These are phyloP conservation scores for Zymoseptoria crescenta DNA, from an alignment of 2,329 filamentous ascomycete genomes.

Conservation along the genomic window DNA sequence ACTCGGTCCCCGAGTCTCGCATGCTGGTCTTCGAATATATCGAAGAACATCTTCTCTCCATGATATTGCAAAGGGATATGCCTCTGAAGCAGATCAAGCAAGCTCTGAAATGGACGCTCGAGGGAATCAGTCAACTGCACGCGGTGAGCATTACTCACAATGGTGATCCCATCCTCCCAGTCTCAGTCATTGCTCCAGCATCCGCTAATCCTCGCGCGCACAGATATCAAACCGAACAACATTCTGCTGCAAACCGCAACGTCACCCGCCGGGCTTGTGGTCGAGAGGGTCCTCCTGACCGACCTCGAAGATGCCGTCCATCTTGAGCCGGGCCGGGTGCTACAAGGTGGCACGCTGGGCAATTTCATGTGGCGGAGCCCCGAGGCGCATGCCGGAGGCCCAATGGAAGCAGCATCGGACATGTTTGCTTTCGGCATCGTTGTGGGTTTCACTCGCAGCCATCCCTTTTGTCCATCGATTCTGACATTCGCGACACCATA, in stretches of 20 bases:
- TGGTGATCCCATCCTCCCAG: neutral
- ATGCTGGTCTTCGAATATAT: neutral
- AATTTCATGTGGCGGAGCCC: conserved; percentile 31
- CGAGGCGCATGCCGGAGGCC: conserved; percentile 23
- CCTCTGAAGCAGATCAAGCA: neutral
- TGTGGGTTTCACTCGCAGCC: neutral
- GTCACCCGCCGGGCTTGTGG: conserved; percentile 3
- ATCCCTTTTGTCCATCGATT: neutral
- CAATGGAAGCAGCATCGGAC: conserved; percentile 26
- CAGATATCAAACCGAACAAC: conserved; percentile 28
- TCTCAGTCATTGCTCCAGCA: neutral
- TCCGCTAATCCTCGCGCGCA: neutral
- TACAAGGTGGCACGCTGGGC: conserved; percentile 26
- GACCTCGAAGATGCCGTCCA: conserved; percentile 31
- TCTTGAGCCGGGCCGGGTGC: conserved; percentile 24
- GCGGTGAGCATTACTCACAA: neutral
- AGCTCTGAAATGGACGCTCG: neutral
- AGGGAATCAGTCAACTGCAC: neutral
- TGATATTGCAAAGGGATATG: neutral
- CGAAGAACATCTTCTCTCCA: neutral
- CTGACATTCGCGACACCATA: neutral
- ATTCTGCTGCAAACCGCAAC: conserved; percentile 20
- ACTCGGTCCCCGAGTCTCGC: neutral
- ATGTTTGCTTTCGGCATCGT: conserved; percentile 27
- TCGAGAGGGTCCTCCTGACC: conserved; percentile 22